Percentiles rank a stretch among this genome's conserved stretches.
Evolutionary conservation across 441 rosid species (phyloP).

Genomic region (Arabidopsis lyrata): DNA sequence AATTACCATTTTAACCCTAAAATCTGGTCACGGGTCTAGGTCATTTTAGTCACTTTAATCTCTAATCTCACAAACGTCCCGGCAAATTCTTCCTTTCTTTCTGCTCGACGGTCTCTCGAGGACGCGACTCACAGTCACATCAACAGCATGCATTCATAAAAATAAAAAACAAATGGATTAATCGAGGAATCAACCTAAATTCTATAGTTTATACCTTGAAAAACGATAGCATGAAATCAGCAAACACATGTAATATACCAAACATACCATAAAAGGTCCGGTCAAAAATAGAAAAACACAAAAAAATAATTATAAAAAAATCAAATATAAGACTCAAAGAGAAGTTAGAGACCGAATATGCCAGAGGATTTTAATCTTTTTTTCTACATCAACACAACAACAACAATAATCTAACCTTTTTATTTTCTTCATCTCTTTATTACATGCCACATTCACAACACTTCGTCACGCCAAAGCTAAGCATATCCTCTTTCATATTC

Average conservation of each 20-base stretch:
- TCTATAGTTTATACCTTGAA: slow-evolving; percentile 45
- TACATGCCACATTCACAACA: slow-evolving; percentile 45
- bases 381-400: slow-evolving; percentile 11
- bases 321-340: slow-evolving; percentile 41
- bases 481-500: slow-evolving; percentile 47
- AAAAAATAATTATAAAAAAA: not conserved
- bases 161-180: not conserved
- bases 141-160: slow-evolving; percentile 35
- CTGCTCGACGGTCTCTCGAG: slow-evolving; percentile 27
- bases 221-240: slow-evolving; percentile 35
- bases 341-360: slow-evolving; percentile 40
- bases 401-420: slow-evolving; percentile 26
- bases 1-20: slow-evolving; percentile 10
- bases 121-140: slow-evolving; percentile 36
- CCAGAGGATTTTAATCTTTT: slow-evolving; percentile 32
- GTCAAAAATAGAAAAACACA: not conserved
- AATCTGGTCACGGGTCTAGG: slow-evolving; percentile 15
- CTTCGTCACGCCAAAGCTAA: slow-evolving; percentile 50
- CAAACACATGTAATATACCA: slow-evolving; percentile 43
- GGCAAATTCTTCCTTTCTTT: slow-evolving; percentile 29
- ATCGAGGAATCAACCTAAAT: slow-evolving; percentile 39
- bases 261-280: slow-evolving; percentile 25
- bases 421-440: slow-evolving; percentile 28
- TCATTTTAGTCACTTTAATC: slow-evolving; percentile 22
- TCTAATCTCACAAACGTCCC: slow-evolving; percentile 38